Conservation (phyloP, 352 stramenopile species). For the Globisporangium rhizosaccharum region DNA sequence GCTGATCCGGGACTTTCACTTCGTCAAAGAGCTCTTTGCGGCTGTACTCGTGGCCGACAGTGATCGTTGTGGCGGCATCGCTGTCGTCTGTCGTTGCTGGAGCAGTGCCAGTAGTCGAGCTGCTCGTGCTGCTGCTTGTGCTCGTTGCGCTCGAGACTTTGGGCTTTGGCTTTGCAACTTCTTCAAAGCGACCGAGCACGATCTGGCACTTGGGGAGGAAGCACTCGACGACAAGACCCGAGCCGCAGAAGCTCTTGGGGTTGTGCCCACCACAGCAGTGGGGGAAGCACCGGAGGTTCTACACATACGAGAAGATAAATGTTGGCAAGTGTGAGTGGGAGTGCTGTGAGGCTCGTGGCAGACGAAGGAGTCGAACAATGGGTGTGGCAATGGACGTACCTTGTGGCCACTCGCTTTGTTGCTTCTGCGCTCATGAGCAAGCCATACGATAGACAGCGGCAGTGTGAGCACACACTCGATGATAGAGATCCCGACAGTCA, state of each 20-base stretch:
- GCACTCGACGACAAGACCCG: constrained; percentile 70
- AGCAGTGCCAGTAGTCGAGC: not conserved
- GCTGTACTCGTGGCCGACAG: constrained; percentile 40
- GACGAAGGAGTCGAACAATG: not conserved
- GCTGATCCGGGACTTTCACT: constrained; percentile 74
- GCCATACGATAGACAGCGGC: not conserved
- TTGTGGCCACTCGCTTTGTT: constrained; percentile 86
- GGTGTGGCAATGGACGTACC: constrained; percentile 10
- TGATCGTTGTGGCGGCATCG: constrained; percentile 18
- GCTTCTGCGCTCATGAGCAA: constrained; percentile 34
- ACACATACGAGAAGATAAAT: not conserved
- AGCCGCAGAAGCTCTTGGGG: constrained; percentile 82
- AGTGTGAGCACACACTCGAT: not conserved
- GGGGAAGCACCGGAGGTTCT: constrained; percentile 79
- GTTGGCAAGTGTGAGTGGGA: not conserved
- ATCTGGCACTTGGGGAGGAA: constrained; percentile 47
- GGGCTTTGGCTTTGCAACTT: constrained; percentile 41
- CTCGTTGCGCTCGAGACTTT: constrained; percentile 9
- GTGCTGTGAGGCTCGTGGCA: too few relatives aligned
- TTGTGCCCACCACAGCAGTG: constrained; percentile 82
- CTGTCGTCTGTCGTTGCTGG: constrained; percentile 15
- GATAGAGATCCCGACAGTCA: too few relatives aligned
- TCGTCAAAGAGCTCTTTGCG: constrained; percentile 61
- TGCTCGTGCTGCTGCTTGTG: not conserved
- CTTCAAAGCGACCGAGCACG: constrained; percentile 70